A percentile compares a stretch with the other conserved stretches of the same genome.
Evolutionary conservation across 495 filamentous ascomycete genomes (phyloP).

Genomic region (Hypoxylon trugodes): DNA sequence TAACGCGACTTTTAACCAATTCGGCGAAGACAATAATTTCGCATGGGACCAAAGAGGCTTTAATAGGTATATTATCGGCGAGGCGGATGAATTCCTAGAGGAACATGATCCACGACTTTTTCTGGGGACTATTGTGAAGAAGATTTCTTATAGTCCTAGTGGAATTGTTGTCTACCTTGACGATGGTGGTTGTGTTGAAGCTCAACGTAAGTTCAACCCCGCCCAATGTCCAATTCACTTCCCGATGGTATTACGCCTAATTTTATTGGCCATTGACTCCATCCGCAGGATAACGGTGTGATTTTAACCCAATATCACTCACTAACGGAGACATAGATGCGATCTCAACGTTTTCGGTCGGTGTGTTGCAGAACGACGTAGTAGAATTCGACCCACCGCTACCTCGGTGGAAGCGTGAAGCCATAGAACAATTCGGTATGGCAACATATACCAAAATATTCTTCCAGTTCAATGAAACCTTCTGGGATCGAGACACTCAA

Average conservation of each 20-base stretch:
- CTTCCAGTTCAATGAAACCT: constrained; percentile 74
- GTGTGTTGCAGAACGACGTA: constrained; percentile 71
- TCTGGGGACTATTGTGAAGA: constrained; percentile 67
- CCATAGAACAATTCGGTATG: constrained; percentile 74
- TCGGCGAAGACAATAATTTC: constrained; percentile 68
- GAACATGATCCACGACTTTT: constrained; percentile 65
- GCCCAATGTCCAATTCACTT: constrained; percentile 45
- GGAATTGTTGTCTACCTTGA: constrained; percentile 66
- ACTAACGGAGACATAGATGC: constrained; percentile 38
- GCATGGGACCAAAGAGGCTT: constrained; percentile 75
- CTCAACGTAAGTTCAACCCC: constrained; percentile 59
- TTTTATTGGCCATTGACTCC: no score
- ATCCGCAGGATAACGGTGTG: no score
- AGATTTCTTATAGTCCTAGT: constrained; percentile 62
- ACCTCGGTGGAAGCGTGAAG: constrained; percentile 72
- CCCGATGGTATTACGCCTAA: neutral
- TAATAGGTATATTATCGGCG: constrained; percentile 66
- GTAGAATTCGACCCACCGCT: constrained; percentile 68
- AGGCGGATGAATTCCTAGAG: constrained; percentile 69
- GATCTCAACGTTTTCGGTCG: constrained; percentile 57
- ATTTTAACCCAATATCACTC: no score
- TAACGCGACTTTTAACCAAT: constrained; percentile 51
- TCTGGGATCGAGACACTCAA: constrained; percentile 73
- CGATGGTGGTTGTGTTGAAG: constrained; percentile 67
- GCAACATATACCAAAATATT: constrained; percentile 84